A percentile compares a stretch with the other conserved stretches of the same genome.
Evolutionary conservation across 371 early-diverging fungal genomes (phyloP).

Genomic region (Mortierella sp.): DNA sequence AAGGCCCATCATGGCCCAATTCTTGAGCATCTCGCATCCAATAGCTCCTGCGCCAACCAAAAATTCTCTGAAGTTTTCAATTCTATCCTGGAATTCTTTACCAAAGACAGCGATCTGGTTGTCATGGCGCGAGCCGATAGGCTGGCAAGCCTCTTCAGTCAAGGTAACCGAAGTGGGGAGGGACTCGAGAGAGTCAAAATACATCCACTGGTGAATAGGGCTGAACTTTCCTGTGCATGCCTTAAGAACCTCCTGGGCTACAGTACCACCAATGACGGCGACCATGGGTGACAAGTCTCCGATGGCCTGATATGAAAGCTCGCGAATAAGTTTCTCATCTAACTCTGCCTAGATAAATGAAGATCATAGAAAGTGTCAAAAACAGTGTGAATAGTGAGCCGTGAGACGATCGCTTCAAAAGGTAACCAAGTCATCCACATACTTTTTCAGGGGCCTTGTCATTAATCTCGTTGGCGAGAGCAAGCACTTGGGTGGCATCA

Average conservation of each 20-base stretch:
- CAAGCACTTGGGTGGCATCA: slow-evolving; percentile 70
- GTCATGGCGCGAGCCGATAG: slow-evolving; percentile 91
- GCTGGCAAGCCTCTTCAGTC: slow-evolving; percentile 82
- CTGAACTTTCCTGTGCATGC: slow-evolving; percentile 95
- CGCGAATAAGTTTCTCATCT: slow-evolving; percentile 89
- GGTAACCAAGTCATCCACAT: not conserved
- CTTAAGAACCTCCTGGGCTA: slow-evolving; percentile 99
- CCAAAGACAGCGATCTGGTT: slow-evolving; percentile 98
- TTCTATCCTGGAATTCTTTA: slow-evolving; percentile 87
- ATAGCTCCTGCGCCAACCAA: slow-evolving; percentile 99
- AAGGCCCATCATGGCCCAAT: slow-evolving; percentile 99
- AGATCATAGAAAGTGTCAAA: not conserved
- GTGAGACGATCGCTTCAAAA: not conserved
- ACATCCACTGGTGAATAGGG: slow-evolving; percentile 97
- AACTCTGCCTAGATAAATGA: slow-evolving; percentile 70
- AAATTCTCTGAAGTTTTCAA: slow-evolving; percentile 93
- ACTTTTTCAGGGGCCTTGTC: slow-evolving; percentile 59
- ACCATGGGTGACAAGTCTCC: slow-evolving; percentile 98
- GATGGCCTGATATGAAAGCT: slow-evolving; percentile 87
- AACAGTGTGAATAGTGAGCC: slow-evolving; percentile 1
- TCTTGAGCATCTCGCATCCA: slow-evolving; percentile 99
- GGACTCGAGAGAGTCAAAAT: slow-evolving; percentile 98
- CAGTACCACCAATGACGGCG: slow-evolving; percentile 98
- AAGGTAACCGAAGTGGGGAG: slow-evolving; percentile 77
- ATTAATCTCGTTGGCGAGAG: slow-evolving; percentile 64